Conservation (phyloP, 2,329 filamentous ascomycete genomes). For the Herpotrichia juniperi region DNA sequence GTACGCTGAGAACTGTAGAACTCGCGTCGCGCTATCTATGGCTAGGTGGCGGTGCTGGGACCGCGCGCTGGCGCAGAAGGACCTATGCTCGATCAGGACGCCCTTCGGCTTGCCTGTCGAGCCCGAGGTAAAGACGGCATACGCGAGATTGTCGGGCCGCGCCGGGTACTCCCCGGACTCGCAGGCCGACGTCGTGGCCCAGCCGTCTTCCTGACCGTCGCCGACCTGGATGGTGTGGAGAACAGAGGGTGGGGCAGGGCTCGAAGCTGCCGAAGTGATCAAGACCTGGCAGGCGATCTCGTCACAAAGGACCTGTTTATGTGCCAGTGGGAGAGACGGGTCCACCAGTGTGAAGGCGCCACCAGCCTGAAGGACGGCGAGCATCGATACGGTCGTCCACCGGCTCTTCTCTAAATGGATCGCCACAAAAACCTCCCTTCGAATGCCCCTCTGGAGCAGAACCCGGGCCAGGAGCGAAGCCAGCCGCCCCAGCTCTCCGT, state of each 20-base stretch:
- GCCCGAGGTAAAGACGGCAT: slow-evolving; percentile 19
- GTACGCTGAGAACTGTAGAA: slow-evolving; percentile 48
- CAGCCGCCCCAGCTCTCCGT: not conserved
- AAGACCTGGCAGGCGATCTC: too few species aligned
- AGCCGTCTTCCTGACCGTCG: too few species aligned
- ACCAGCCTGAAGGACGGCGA: not conserved
- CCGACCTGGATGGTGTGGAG: too few species aligned
- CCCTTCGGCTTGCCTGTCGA: slow-evolving; percentile 16
- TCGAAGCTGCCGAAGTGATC: too few species aligned
- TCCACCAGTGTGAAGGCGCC: not conserved
- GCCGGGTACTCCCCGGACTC: too few species aligned
- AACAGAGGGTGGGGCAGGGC: too few species aligned
- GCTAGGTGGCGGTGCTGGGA: slow-evolving; percentile 35
- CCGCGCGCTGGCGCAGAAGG: slow-evolving; percentile 11
- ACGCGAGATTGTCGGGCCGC: too few species aligned
- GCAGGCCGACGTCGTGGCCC: too few species aligned
- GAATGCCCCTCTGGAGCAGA: not conserved
- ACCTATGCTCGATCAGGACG: slow-evolving; percentile 35
- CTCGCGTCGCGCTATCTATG: slow-evolving; percentile 33
- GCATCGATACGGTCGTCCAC: not conserved
- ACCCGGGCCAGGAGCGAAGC: not conserved
- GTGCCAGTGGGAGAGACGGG: not conserved
- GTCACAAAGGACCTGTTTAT: too few species aligned
- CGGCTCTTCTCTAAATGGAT: not conserved
- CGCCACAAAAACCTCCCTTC: not conserved